Conservation (phyloP, 176 grass and related monocot genomes). For the Rhynchospora tenuis region DNA sequence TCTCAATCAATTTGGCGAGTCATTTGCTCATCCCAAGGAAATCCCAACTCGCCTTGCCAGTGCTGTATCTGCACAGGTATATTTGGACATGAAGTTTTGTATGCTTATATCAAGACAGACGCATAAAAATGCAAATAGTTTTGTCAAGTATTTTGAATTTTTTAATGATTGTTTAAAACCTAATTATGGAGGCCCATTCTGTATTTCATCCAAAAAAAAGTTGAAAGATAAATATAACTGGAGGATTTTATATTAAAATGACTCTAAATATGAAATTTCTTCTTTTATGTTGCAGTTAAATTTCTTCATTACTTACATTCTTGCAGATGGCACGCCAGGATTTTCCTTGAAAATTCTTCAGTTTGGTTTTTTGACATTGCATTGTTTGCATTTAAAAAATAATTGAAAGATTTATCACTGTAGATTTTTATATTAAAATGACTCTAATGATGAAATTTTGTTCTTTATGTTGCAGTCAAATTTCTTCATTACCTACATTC, state of each 20-base stretch:
- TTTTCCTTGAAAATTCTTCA: constrained; percentile 89
- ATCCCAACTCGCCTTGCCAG: constrained; percentile 71
- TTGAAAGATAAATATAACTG: neutral
- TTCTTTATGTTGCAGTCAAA: constrained; percentile 57
- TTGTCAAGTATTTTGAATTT: neutral
- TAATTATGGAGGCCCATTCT: neutral
- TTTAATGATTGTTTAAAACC: neutral
- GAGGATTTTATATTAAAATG: neutral
- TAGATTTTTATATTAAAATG: neutral
- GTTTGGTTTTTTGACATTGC: constrained; percentile 62
- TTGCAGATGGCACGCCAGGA: constrained; percentile 80
- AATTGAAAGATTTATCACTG: too few relatives aligned
- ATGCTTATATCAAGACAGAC: neutral
- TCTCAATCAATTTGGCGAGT: constrained; percentile 73
- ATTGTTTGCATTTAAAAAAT: too few relatives aligned
- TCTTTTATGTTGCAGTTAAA: constrained; percentile 61
- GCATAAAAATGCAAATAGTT: neutral
- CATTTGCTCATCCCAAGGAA: constrained; percentile 73
- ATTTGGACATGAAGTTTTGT: neutral
- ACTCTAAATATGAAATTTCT: neutral
- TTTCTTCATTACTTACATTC: constrained; percentile 97
- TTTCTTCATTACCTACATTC: constrained; percentile 97
- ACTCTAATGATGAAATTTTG: neutral
- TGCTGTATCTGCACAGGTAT: constrained; percentile 85
- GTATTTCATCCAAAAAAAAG: neutral